Evolutionary conservation across 1,139 yeast genomes (phyloP), one percentile per base, ranked within the genome.

Genomic region (Debaryomyces nepalensis): DNA sequence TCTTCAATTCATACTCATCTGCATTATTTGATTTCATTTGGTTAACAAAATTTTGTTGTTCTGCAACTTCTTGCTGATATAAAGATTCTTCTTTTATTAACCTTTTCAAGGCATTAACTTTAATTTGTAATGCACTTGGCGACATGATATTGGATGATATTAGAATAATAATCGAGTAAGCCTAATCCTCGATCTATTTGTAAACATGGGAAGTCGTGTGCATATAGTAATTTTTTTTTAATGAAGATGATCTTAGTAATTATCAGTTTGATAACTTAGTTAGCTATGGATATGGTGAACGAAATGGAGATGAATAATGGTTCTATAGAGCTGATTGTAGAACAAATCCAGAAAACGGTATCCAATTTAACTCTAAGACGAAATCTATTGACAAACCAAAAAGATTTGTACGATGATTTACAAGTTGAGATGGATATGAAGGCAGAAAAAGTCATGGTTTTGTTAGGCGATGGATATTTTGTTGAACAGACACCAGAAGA

Each of bases 111-210:
- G 97, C 95, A 49, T 79, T 81, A 39, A 79, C 74, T 57, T 89
- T 89, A 64, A 90, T 88, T 54, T 86, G 87, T 41, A 87, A 64
- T 49, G 77, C 82, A 1, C 90, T 71, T 35, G 96, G 96, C 2
- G 91, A 78, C 91, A 87, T 89, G 20, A 12, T 33, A n/a, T n/a
- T n/a, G n/a, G n/a, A n/a, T n/a, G n/a, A n/a, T n/a, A n/a, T n/a
- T n/a, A n/a, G n/a, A n/a, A n/a, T n/a, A n/a, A n/a, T n/a, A n/a
- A n/a, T n/a, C n/a, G n/a, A n/a, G n/a, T n/a, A n/a, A n/a, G n/a
- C n/a, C n/a, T n/a, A n/a, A 7, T 18, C 16, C 3, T 12, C 12
- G 16, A 20, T 31, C 19, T 10, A 31, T 19, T 19, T 14, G 29
- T 33, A 32, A 32, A 32, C 21, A 33, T 24, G 9, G 11, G 15